Conservation (phyloP, 139 green algal species). For the Chlorella sp. region DNA sequence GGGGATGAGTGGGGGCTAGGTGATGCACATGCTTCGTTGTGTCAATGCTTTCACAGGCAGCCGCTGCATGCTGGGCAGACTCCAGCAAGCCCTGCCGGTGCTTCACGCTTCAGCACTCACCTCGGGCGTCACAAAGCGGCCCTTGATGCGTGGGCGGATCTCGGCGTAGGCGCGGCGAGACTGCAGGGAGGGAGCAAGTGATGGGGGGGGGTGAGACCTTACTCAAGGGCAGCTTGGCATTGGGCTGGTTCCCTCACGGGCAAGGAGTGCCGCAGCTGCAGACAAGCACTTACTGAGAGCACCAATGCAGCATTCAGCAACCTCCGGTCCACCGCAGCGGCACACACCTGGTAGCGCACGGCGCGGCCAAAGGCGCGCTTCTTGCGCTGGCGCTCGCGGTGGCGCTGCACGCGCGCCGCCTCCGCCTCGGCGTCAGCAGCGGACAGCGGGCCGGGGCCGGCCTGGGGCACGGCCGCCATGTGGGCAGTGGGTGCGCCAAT, state of each 20-base stretch:
- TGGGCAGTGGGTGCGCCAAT: background rate
- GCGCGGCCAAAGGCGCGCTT: constrained; percentile 38
- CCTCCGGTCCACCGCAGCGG: background rate
- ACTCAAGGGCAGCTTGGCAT: no score
- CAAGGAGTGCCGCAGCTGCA: background rate
- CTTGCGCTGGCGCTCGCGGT: constrained; percentile 33
- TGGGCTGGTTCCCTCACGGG: no score
- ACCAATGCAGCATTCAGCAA: background rate
- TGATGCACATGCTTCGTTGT: no score
- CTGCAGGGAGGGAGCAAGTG: background rate
- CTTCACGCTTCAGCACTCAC: no score
- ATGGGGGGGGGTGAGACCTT: background rate
- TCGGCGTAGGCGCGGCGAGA: constrained; percentile 44
- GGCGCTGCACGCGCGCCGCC: constrained; percentile 19
- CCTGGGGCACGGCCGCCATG: background rate
- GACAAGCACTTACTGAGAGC: no score
- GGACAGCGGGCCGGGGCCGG: no score
- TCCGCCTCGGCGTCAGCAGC: constrained; percentile 25
- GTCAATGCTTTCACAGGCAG: no score
- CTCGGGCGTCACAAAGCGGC: constrained; percentile 50
- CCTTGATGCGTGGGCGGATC: constrained; percentile 55
- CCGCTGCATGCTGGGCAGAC: no score
- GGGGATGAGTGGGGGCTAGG: no score
- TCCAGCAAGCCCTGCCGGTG: no score
- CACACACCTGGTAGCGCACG: constrained; percentile 31